These are phyloP conservation scores for Sphaerulina vaccinii DNA, from an alignment of 2,329 filamentous ascomycete genomes.

Conservation along the genomic window DNA sequence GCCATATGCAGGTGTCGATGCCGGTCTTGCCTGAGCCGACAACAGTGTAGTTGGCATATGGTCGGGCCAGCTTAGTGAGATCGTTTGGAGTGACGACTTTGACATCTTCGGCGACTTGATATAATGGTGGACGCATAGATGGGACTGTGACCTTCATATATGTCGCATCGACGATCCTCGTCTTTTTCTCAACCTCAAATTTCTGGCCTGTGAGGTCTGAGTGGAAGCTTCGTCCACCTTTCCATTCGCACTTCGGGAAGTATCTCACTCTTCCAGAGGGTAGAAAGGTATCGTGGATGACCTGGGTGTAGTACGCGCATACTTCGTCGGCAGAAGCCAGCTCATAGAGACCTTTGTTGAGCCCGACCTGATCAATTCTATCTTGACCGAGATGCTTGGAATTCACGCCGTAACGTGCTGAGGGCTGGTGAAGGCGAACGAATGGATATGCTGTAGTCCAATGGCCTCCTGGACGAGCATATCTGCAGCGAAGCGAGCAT, in stretches of 20 bases:
- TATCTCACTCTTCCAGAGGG: conserved; percentile 23
- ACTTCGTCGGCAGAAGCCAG: conserved; percentile 22
- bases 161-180: conserved; percentile 25
- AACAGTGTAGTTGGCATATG: conserved; percentile 20
- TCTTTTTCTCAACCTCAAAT: conserved; percentile 9
- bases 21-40: conserved; percentile 26
- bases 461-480: conserved; percentile 24
- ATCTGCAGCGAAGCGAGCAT: neutral
- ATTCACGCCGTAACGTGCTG: conserved; percentile 27
- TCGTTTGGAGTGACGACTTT: conserved; percentile 18
- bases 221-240: conserved; percentile 15
- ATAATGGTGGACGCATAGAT: conserved; percentile 22
- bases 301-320: conserved; percentile 19
- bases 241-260: conserved; percentile 22
- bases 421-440: conserved; percentile 26
- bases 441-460: conserved; percentile 26
- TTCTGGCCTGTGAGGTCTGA: conserved; percentile 16
- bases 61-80: conserved; percentile 7
- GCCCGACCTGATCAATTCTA: conserved; percentile 22
- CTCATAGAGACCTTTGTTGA: conserved; percentile 24
- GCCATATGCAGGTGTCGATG: conserved; percentile 25
- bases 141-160: conserved; percentile 23
- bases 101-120: conserved; percentile 12
- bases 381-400: conserved; percentile 18
- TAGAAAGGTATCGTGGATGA: conserved; percentile 22